Conservation (phyloP, 2,329 filamentous ascomycete species). For the Trichophyton simii region DNA sequence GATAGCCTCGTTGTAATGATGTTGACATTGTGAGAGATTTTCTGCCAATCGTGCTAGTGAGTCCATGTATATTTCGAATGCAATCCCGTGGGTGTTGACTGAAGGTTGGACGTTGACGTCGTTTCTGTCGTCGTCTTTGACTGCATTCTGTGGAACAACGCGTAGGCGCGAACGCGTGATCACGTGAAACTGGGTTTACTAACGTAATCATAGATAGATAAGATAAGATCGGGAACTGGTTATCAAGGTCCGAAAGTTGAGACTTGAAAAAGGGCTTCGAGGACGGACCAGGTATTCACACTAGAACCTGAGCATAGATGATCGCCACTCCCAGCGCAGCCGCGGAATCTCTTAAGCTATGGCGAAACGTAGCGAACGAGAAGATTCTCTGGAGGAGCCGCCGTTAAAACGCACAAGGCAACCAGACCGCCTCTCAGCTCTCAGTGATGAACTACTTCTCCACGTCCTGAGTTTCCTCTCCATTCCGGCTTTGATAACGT, state of each 20-base stretch:
- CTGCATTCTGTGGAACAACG: background rate
- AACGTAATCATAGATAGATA: background rate
- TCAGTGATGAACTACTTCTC: slow-evolving; percentile 81
- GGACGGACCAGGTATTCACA: background rate
- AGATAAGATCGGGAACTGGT: slow-evolving; percentile 1
- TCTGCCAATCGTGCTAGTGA: background rate
- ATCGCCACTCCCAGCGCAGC: background rate
- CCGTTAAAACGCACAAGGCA: slow-evolving; percentile 10
- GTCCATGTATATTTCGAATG: background rate
- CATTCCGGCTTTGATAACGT: slow-evolving; percentile 53
- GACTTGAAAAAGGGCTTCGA: background rate
- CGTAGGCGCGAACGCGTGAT: background rate
- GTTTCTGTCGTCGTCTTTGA: background rate
- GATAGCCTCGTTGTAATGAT: background rate
- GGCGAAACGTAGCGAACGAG: slow-evolving; percentile 11
- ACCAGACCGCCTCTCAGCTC: slow-evolving; percentile 51
- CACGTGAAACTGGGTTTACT: background rate
- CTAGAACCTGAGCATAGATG: background rate
- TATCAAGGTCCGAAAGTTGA: background rate
- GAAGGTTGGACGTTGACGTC: background rate
- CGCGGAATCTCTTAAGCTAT: background rate
- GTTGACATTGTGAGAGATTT: background rate
- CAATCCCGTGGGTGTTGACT: background rate
- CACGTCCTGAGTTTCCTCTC: slow-evolving; percentile 70
- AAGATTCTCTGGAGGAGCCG: slow-evolving; percentile 6